Evolutionary conservation across 805 yeast species (phyloP), one percentile per base, ranked within the genome.

Genomic region (Yarrowia divulgata): DNA sequence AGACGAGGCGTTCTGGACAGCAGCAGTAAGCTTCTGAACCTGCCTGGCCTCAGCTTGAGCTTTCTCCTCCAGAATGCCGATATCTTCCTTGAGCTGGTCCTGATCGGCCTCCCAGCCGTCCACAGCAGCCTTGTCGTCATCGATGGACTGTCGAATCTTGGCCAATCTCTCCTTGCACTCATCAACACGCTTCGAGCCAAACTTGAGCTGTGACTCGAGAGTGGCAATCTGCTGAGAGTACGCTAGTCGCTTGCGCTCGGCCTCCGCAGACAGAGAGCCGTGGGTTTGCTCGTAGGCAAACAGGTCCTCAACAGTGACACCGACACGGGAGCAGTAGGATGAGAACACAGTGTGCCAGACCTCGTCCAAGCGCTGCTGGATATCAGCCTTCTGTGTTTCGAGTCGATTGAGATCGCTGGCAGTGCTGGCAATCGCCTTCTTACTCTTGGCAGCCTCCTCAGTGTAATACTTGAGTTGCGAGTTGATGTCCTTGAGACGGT

Each of bases 261-360:
- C 69, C 66, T 71, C 68, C 57, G 75, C 76, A 34, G 69, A 49
- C 39, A 73, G 68, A 3, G 72, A 58, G 7, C 94, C 93, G 68
- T 88, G 90, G 13, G 85, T 81, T 54, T 80, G 81, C 76, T 93
- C 97, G 75, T 90, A 93, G 42, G 89, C 92, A 58, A 83, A 81
- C 48, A 92, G 86, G 71, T 77, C 78, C 8, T 79, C 68, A 3
- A 63, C 55, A 37, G 45, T 76, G 73, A 91, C 86, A 0, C 87
- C 86, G 67, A 88, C 78, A 69, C 78, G 81, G 0, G 75, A 68
- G 69, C 93, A 88, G 75, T 93, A 90, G 0, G 77, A 82, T 75
- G 83, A 54, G 80, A 74, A 72, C 46, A 78, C 68, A 55, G 70
- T 39, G 73, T 77, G 70, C 68, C 68, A 63, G 39, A 63, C 68